These are phyloP conservation scores for Odonthalia washingtoniensis DNA, from an alignment of 31 red algal genomes.

Conservation along the genomic window DNA sequence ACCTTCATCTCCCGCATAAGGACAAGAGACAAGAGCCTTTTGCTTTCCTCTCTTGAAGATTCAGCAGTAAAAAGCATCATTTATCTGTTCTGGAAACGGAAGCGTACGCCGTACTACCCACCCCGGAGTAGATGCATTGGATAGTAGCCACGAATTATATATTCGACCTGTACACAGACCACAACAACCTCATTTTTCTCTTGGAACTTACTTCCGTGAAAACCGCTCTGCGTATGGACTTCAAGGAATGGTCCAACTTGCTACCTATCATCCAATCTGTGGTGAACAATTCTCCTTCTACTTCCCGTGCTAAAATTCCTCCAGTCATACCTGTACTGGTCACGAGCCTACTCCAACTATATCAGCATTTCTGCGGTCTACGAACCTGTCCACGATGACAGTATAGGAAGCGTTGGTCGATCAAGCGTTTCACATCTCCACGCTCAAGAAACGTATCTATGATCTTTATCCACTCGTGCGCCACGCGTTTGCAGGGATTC, in stretches of 20 bases:
- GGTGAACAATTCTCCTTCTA: neutral
- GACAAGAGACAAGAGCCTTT: neutral
- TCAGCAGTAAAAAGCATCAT: neutral
- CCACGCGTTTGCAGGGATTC: no score
- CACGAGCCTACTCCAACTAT: neutral
- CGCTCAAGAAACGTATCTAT: no score
- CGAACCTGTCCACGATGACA: neutral
- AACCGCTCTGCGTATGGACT: neutral
- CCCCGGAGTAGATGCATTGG: neutral
- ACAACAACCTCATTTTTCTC: constrained; percentile 1
- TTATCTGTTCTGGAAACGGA: neutral
- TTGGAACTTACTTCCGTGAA: neutral
- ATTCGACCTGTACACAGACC: constrained; percentile 7
- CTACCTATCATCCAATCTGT: neutral
- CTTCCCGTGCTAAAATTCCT: neutral
- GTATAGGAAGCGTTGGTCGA: neutral
- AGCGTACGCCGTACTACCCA: neutral
- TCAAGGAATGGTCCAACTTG: constrained; percentile 5
- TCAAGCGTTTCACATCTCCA: neutral
- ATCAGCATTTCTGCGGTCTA: neutral
- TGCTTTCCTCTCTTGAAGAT: neutral
- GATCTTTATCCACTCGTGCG: no score
- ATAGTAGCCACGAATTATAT: neutral
- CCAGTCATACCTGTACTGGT: neutral
- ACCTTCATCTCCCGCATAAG: neutral